Base-by-base conservation (phyloP, 192 early-diverging fungal species). In the Coemansia sp. region DNA sequence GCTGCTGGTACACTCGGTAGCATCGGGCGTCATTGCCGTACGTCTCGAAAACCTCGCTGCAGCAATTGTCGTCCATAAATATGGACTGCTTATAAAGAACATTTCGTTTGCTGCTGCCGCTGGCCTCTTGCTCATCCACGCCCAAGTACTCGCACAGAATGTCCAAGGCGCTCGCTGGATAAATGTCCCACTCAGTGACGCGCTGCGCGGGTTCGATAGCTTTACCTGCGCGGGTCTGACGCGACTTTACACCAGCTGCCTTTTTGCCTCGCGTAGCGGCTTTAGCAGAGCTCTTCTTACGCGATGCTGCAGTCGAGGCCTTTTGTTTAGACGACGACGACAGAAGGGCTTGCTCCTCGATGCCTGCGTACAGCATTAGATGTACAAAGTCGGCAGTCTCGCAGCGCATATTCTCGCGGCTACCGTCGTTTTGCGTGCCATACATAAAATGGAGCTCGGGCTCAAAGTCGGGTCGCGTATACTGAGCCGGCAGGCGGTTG, bases 361-460 rank as follows among this genome's bases (percentile, higher is more conserved):
- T 38, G 13, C 57, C 69, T 5, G 80, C 62, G 66, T 85, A 86
- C 29, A 87, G 82, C 87, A 92, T 85, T 3, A 94, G 69, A 63
- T 91, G 91, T 31, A 91, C 86, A 4, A 91, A 89, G 72, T 94
- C 91, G 9, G 91, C 85, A 69, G 89, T 85, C 66, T 92, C 91
- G 36, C 88, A 79, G 46, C 91, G 90, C 33, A 94, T 71, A 49
- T 89, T 89, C 1, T 91, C 92, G 2, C 80, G 87, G 29, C 89
- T 89, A 3, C 74, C 71, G 5, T 78, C 77, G 11, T 68, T 53
- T 8, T 66, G 36, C 27, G 71, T 78, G 2, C 88, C 90, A 57
- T 89, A 89, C 16, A 87, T 85, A 29, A 85, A 84, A 39, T 90
- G 89, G 70, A 91, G 72, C 74, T 93, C 91, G 1, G 90, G 89